These are phyloP conservation scores for Penstemon davidsonii DNA, from an alignment of 257 asterid genomes.

Conservation along the genomic window DNA sequence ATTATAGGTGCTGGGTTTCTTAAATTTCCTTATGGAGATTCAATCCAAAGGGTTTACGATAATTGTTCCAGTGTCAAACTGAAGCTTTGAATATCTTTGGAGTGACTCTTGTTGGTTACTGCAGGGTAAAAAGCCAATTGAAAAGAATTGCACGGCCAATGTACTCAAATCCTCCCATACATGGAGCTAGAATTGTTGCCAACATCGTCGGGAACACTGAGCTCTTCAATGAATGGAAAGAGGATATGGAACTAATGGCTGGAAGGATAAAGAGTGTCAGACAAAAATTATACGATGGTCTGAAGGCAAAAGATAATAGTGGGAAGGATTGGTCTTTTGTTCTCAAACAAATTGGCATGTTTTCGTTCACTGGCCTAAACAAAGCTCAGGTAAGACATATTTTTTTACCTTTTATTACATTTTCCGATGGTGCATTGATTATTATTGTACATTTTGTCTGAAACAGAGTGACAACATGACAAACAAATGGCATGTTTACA, in stretches of 20 bases:
- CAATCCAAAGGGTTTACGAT: neutral
- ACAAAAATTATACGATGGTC: slow-evolving; percentile 62
- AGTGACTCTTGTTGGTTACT: slow-evolving; percentile 20
- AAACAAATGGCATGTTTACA: slow-evolving; percentile 88
- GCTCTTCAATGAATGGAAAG: slow-evolving; percentile 84
- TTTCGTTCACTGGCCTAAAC: slow-evolving; percentile 90
- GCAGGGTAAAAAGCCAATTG: slow-evolving; percentile 93
- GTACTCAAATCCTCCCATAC: slow-evolving; percentile 97
- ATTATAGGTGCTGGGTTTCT: neutral
- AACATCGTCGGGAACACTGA: slow-evolving; percentile 79
- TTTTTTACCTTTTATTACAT: neutral
- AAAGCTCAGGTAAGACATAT: slow-evolving; percentile 67
- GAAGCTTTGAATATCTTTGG: slow-evolving; percentile 10
- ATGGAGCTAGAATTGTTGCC: slow-evolving; percentile 94
- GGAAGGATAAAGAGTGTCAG: slow-evolving; percentile 92
- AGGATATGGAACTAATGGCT: slow-evolving; percentile 94
- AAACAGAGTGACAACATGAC: slow-evolving; percentile 89
- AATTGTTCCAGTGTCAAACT: neutral
- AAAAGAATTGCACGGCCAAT: slow-evolving; percentile 95
- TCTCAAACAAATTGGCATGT: slow-evolving; percentile 93
- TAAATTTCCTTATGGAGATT: slow-evolving; percentile 2
- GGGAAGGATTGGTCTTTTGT: slow-evolving; percentile 96
- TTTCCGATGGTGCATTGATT: neutral
- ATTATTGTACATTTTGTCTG: neutral
- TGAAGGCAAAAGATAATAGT: slow-evolving; percentile 62